Base-by-base conservation (phyloP, 2,329 filamentous ascomycete species). In the Ramularia endophylla region DNA sequence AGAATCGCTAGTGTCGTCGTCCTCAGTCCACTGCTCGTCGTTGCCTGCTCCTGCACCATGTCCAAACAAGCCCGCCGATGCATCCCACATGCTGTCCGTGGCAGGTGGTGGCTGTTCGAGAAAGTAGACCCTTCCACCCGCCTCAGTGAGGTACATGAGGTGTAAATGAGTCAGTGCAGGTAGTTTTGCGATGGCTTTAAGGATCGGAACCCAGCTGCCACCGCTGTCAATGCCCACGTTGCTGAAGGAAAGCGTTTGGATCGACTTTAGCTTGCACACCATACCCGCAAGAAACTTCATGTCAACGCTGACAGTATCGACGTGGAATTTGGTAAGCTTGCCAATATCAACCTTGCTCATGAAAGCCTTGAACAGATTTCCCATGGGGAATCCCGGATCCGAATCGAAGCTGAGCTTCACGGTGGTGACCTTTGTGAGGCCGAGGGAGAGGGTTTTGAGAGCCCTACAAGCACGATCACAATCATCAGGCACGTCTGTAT, bases 101-200 rank as follows among this genome's bases (percentile, higher is more conserved):
- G n/a, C 49, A 2, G 16, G 32, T 6, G 22, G 6, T 6, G 11
- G 6, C 17, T 57, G 53, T 29, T 51, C 37, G 13, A 59, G 36
- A 41, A 60, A 58, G 44, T 47, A 59, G 3, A 44, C 50, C 36
- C 52, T 56, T 27, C 41, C 33, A n/a, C 43, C 40, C 12, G n/a
- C 34, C 28, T 56, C 51, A 8, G 39, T 41, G 7, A 55, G 40
- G 27, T 50, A 58, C 41, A 50, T 49, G 9, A 60, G 45, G 31
- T 60, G 55, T 8, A 60, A 43, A 27, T 60, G 57, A 3, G 52
- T 17, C 15, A 59, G 42, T 4, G 40, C 17, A 8, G 48, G 42
- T 19, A 58, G 39, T 18, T 49, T 46, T 35, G 48, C 27, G 11
- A 60, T 36, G 9, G 40, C 43, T 20, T 50, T 43, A 22, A 60